Evolutionary conservation across 306 rosid species (phyloP).

Genomic region (Hylodesmum podocarpum): DNA sequence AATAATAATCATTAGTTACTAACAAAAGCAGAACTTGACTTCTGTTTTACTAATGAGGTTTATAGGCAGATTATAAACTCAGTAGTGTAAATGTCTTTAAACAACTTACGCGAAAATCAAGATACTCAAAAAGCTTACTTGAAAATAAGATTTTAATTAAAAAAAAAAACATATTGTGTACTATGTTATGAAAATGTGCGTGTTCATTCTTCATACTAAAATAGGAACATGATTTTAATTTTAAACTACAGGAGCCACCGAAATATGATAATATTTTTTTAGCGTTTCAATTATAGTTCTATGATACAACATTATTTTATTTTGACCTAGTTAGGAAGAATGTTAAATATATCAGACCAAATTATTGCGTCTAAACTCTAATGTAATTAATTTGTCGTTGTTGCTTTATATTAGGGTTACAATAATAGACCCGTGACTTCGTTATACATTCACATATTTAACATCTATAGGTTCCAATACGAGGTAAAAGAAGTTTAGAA

Average conservation of each 20-base stretch:
- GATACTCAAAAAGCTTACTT: neutral
- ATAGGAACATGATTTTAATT: neutral
- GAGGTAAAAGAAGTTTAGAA: neutral
- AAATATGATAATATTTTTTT: neutral
- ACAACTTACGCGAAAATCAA: neutral
- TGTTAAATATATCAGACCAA: conserved; percentile 31
- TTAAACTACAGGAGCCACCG: conserved; percentile 25
- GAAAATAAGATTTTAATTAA: neutral
- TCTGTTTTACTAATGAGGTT: neutral
- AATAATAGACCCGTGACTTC: conserved; percentile 24
- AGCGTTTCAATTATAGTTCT: conserved; percentile 23
- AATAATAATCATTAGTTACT: conserved; percentile 21
- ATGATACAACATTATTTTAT: conserved; percentile 18
- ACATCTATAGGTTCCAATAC: neutral
- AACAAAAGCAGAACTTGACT: conserved; percentile 8
- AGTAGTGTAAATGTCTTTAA: neutral
- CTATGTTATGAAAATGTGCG: neutral
- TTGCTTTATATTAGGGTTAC: conserved; percentile 32
- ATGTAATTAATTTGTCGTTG: conserved; percentile 15
- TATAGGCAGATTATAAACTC: neutral
- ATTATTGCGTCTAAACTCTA: conserved; percentile 42
- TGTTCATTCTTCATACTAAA: neutral
- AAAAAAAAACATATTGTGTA: neutral
- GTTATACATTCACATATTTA: neutral
- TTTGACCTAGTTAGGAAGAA: conserved; percentile 35